Evolutionary conservation across 805 yeast genomes (phyloP).

Genomic region (Candida ponderosae): DNA sequence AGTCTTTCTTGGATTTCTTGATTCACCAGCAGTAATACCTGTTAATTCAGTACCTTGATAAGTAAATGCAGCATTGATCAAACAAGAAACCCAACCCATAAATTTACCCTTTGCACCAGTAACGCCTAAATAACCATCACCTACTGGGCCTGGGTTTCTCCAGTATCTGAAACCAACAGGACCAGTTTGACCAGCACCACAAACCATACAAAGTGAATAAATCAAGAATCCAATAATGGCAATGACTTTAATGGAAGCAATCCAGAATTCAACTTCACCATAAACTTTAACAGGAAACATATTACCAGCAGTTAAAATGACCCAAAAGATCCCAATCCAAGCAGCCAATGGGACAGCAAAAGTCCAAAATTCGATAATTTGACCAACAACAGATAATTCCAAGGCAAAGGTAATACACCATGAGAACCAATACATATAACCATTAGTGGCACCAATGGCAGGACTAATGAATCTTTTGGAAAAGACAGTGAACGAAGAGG

Average conservation of each 20-base stretch:
- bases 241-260: conserved; percentile 56
- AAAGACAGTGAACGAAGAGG: conserved; percentile 62
- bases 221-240: conserved; percentile 67
- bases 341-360: conserved; percentile 60
- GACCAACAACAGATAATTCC: conserved; percentile 67
- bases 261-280: conserved; percentile 75
- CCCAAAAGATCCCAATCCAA: conserved; percentile 65
- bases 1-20: conserved; percentile 57
- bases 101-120: conserved; percentile 48
- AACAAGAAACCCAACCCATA: conserved; percentile 62
- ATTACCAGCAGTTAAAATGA: conserved; percentile 43
- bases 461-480: conserved; percentile 61
- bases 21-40: conserved; percentile 72
- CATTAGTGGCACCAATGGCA: conserved; percentile 66
- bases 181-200: conserved; percentile 65
- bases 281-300: conserved; percentile 61
- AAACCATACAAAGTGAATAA: conserved; percentile 62
- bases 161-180: conserved; percentile 76
- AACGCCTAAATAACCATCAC: conserved; percentile 48
- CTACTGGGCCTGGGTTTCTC: conserved; percentile 76
- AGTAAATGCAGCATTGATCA: conserved; percentile 71
- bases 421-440: conserved; percentile 70
- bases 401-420: conserved; percentile 75
- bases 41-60: conserved; percentile 75
- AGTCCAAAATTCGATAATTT: conserved; percentile 60